phyloP scores from a whole-genome alignment of 345 rosid genomes.

The Lagerstroemia speciosa region DNA sequence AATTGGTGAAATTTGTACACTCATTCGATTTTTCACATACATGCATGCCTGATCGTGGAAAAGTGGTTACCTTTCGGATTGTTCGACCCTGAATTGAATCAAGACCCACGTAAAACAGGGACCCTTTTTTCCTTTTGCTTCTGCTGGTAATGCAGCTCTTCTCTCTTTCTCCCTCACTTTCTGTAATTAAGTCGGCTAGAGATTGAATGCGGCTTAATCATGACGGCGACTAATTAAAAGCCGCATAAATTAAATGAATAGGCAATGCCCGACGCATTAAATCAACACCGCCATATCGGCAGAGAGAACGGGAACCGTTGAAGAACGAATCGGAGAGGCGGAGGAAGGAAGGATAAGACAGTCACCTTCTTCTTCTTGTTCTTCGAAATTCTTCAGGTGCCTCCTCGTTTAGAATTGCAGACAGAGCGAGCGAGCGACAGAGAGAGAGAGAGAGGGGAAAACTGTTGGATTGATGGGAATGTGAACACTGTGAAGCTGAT shows the following conservation, averaged over 20 bases:
- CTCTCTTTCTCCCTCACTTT: neutral
- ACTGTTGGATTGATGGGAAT: conserved; percentile 4
- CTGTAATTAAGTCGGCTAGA: neutral
- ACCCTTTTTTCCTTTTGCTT: neutral
- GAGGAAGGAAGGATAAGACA: neutral
- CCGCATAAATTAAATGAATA: neutral
- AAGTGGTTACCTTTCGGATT: neutral
- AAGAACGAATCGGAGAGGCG: neutral
- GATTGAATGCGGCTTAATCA: neutral
- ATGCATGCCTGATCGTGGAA: neutral
- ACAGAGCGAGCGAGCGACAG: conserved; percentile 6
- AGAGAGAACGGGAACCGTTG: neutral
- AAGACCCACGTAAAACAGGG: neutral
- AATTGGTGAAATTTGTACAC: neutral
- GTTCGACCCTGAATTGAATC: neutral
- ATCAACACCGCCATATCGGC: neutral
- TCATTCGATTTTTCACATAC: neutral
- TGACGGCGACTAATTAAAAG: neutral
- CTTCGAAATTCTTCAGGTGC: neutral
- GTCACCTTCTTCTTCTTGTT: no score
- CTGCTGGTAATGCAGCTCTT: neutral
- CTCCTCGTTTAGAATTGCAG: neutral
- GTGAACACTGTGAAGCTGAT: conserved; percentile 8
- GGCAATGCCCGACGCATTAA: neutral
- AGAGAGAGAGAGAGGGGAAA: neutral